phyloP scores from a whole-genome alignment of 1,284 basidiomycete species.

The Cryptococcus sp. region DNA sequence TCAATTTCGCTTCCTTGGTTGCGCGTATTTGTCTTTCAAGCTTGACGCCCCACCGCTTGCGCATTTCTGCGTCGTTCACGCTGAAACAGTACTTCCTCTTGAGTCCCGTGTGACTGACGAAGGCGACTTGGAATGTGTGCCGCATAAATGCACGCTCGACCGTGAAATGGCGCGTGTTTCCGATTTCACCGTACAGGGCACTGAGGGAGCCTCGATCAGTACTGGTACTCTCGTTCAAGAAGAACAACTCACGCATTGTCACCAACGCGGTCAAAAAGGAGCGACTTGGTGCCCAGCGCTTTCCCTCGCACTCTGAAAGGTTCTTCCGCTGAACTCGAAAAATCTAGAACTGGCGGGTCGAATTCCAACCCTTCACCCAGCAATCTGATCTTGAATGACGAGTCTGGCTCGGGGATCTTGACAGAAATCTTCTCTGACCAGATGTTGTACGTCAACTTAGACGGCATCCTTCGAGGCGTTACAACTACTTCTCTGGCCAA shows the following conservation, averaged over 20 bases:
- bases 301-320: constrained; percentile 83
- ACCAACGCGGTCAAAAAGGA: constrained; percentile 77
- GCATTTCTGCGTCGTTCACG: constrained; percentile 71
- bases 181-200: constrained; percentile 73
- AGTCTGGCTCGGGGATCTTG: constrained; percentile 76
- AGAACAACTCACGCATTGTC: constrained; percentile 63
- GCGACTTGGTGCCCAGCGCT: constrained; percentile 74
- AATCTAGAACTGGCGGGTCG: constrained; percentile 77
- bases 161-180: constrained; percentile 69
- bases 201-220: constrained; percentile 18
- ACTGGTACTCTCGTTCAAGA: background rate
- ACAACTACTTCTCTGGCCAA: constrained; percentile 58
- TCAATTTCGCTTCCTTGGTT: constrained; percentile 64
- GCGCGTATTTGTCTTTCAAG: constrained; percentile 71
- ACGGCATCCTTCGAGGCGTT: constrained; percentile 68
- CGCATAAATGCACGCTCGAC: constrained; percentile 92
- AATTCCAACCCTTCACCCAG: constrained; percentile 82
- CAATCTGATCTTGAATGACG: constrained; percentile 73
- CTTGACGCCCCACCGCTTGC: constrained; percentile 70
- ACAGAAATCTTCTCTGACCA: constrained; percentile 83
- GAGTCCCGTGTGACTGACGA: constrained; percentile 66
- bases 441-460: constrained; percentile 74
- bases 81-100: constrained; percentile 92
- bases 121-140: constrained; percentile 87
- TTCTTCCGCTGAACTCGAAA: constrained; percentile 71